Evolutionary conservation across 1,284 basidiomycete genomes (phyloP), one percentile per base, ranked within the genome.

Genomic region (Blastosporella zonata): DNA sequence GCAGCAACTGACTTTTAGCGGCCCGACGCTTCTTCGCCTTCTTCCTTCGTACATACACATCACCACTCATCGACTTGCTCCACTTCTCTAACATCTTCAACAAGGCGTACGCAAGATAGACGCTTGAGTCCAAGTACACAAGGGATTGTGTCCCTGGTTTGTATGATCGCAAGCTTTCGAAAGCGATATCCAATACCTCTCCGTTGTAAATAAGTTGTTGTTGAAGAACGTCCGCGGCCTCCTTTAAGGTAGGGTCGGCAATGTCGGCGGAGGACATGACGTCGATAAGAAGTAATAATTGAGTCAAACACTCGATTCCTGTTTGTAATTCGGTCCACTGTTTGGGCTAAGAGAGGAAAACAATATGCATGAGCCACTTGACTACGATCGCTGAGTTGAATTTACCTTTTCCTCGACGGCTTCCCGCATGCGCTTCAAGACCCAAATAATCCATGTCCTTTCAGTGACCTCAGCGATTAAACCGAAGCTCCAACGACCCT

Each of bases 201-300:
- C 90, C 92, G 59, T 94, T 93, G 70, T 97, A 97, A 59, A 97
- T 87, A 33, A 97, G 71, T 65, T 95, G 90, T 58, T 93, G 83
- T 59, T 93, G 90, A 2, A 97, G 73, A 10, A 86, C 72, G 49
- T 82, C 82, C 29, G 93, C 89, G 4, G 86, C 85, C 36, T 95
- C 89, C 28, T 73, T 68, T 50, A 92, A 74, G 3, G 76, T 76
- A n/a, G 79, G 67, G 46, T 84, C 84, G 31, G 58, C 55, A 28
- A 67, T 63, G 43, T 74, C 69, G 57, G 73, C 67, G 34, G 69
- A 69, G 38, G 75, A 73, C 77, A 82, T 80, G 46, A 61, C 58
- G 59, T 96, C 92, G 59, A 97, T 86, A 53, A 94, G 77, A 29
- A 90, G 77, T 25, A 97, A 77, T 40, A 96, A 74, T 59, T 96